phyloP scores from a whole-genome alignment of 2,329 filamentous ascomycete species.

The Setomelanomma holmii region DNA sequence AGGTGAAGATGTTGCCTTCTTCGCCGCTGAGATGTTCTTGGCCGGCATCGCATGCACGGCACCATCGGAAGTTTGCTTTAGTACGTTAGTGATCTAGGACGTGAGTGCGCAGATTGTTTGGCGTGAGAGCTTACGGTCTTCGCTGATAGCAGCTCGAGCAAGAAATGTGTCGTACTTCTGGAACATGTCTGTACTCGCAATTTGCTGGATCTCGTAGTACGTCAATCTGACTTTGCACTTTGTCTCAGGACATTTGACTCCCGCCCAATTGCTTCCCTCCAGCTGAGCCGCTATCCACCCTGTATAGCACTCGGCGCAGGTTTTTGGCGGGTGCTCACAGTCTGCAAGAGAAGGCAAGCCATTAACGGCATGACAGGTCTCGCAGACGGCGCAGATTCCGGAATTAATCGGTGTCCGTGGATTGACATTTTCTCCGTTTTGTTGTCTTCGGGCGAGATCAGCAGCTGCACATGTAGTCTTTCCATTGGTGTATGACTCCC shows the following conservation, averaged over 20 bases:
- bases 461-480: neutral
- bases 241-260: conserved; percentile 57
- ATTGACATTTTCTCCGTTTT: conserved; percentile 1
- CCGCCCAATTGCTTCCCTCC: conserved; percentile 50
- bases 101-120: neutral
- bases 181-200: conserved; percentile 26
- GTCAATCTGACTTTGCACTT: conserved; percentile 57
- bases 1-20: conserved; percentile 55
- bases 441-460: conserved; percentile 12
- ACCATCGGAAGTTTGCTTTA: conserved; percentile 61
- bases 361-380: conserved; percentile 14
- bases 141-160: conserved; percentile 53
- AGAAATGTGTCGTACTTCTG: conserved; percentile 51
- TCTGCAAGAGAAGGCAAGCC: conserved; percentile 28
- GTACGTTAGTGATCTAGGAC: neutral
- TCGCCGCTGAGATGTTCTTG: conserved; percentile 60
- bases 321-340: conserved; percentile 45
- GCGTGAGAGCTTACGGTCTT: conserved; percentile 31
- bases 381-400: conserved; percentile 29
- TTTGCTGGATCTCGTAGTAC: conserved; percentile 53
- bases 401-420: conserved; percentile 6
- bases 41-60: conserved; percentile 59
- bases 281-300: conserved; percentile 50
- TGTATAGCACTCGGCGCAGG: conserved; percentile 48
- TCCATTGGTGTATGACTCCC: neutral